phyloP scores from a whole-genome alignment of 2,329 filamentous ascomycete species.

The Ambrosiella xylebori region DNA sequence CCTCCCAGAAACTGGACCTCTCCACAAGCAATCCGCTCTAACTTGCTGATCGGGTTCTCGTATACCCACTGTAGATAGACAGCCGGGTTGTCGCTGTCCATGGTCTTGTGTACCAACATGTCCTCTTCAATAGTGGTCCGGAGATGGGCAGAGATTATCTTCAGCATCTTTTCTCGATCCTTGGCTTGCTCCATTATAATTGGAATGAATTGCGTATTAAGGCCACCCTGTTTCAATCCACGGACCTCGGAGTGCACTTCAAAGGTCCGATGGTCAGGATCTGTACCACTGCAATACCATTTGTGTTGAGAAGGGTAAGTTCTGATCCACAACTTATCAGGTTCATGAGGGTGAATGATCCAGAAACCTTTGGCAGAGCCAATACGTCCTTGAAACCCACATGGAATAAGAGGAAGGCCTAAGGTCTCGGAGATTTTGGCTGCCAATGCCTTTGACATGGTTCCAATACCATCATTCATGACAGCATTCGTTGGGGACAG shows the following conservation, averaged over 20 bases:
- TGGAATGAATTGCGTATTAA: constrained; percentile 53
- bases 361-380: constrained; percentile 62
- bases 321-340: constrained; percentile 43
- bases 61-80: constrained; percentile 38
- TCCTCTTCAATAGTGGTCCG: constrained; percentile 34
- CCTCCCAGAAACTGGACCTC: constrained; percentile 30
- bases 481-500: constrained; percentile 24
- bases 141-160: constrained; percentile 32
- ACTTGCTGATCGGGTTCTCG: constrained; percentile 21
- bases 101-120: constrained; percentile 30
- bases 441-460: constrained; percentile 45
- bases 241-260: constrained; percentile 39
- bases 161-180: constrained; percentile 26
- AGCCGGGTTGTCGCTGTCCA: constrained; percentile 27
- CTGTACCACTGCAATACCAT: constrained; percentile 36
- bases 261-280: constrained; percentile 41
- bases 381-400: constrained; percentile 52
- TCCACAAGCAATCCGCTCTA: constrained; percentile 24
- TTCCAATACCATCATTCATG: constrained; percentile 52
- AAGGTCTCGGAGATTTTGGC: constrained; percentile 32
- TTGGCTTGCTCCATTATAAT: constrained; percentile 46
- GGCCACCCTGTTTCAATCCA: constrained; percentile 30
- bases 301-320: constrained; percentile 52
- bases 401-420: constrained; percentile 36
- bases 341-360: constrained; percentile 39